Evolutionary conservation across 192 early-diverging fungal genomes (phyloP), one percentile per base, ranked within the genome.

Genomic region (Thamnidium elegans): DNA sequence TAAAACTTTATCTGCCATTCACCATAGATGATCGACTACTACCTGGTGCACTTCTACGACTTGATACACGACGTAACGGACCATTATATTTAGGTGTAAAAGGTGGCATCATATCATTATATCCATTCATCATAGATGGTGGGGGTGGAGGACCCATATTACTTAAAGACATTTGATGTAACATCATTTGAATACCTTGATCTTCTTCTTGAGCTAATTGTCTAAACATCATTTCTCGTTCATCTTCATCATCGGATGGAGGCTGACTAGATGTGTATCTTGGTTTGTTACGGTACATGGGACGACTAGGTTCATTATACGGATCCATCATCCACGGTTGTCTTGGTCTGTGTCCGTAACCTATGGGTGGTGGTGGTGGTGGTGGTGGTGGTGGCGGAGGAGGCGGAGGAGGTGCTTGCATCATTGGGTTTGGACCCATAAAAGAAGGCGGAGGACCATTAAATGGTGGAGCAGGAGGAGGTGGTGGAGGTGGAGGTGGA

Each of bases 31-130:
- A 56, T 17, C 55, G n/a, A 39, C 34, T 56, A 36, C 55, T 34
- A 56, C 55, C 55, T 4, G 55, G 55, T 3, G 34, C 55, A 32
- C 55, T 56, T 56, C 55, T 56, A 56, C 34, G 55, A 15, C 55
- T 56, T 17, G 55, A 34, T 6, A 56, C 55, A 19, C 55, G 55
- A 17, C 55, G 55, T 36, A 56, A 34, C 11, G 36, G 9, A 39
- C 36, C 36, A 6, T 39, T 39, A 10, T 32, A 19, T 19, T 17
- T 56, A 9, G 32, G 55, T 1, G 13, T 31, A 56, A 56, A 56
- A 14, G 55, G 55, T 19, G 55, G 55, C 55, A 56, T 56, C 11
- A 30, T 30, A 39, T 39, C 17, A 15, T 23, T n/a, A 55, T n/a
- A 55, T 4, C 53, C 10, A 7, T 31, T n/a, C 53, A 55, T 55